Evolutionary conservation across 2,329 filamentous ascomycete species (phyloP).

Genomic region (Trichoderma sp.): DNA sequence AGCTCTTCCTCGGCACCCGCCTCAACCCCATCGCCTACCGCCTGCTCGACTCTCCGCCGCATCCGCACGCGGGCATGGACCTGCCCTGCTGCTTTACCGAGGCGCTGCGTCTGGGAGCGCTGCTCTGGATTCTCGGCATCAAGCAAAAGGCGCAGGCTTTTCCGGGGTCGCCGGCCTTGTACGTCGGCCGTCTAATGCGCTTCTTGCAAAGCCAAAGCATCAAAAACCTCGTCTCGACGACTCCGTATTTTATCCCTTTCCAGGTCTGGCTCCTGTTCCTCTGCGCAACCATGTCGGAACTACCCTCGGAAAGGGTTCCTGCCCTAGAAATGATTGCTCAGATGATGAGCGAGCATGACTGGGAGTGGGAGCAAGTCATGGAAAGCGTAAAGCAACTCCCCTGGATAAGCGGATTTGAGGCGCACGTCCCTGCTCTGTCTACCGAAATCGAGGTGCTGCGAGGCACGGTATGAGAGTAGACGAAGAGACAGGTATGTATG

Average conservation of each 20-base stretch:
- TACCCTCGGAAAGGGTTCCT: background rate
- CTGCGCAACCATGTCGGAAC: conserved; percentile 6
- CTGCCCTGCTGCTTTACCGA: background rate
- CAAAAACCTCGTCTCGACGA: background rate
- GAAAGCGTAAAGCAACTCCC: conserved; percentile 9
- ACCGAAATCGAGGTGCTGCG: background rate
- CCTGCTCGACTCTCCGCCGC: conserved; percentile 1
- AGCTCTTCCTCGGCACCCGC: conserved; percentile 15
- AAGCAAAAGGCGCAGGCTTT: conserved; percentile 19
- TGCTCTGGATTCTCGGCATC: conserved; percentile 18
- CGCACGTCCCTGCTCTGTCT: background rate
- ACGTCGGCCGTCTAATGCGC: conserved; percentile 3
- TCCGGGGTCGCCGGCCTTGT: conserved; percentile 10
- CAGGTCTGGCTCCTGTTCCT: conserved; percentile 18
- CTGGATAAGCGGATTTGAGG: conserved; percentile 13
- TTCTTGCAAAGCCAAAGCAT: background rate
- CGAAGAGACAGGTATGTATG: background rate
- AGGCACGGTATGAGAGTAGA: background rate
- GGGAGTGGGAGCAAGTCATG: conserved; percentile 9
- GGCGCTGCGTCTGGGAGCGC: conserved; percentile 9
- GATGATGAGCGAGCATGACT: background rate
- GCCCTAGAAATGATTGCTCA: background rate
- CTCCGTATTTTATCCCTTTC: background rate
- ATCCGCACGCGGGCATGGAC: background rate
- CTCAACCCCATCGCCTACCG: conserved; percentile 22